A percentile compares a stretch with the other conserved stretches of the same genome.
Evolutionary conservation across 2,329 filamentous ascomycete species (phyloP).

Genomic region (Xylaria sp.): DNA sequence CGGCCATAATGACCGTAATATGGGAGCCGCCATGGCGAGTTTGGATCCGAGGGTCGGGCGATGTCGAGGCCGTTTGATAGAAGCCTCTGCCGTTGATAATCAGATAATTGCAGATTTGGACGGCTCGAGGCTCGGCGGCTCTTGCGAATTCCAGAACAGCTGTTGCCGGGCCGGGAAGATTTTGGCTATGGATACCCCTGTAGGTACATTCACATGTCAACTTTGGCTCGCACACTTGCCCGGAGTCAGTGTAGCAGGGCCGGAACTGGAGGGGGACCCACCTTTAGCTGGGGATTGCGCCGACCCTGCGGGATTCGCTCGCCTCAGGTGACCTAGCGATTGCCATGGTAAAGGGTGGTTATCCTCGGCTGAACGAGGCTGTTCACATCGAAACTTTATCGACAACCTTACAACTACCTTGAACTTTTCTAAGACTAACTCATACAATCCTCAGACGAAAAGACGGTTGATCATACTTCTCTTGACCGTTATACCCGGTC

Average conservation of each 20-base stretch:
- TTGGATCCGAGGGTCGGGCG: slow-evolving; percentile 10
- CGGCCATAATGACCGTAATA: slow-evolving; percentile 49
- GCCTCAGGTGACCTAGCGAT: slow-evolving; percentile 12
- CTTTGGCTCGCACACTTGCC: neutral
- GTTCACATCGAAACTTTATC: slow-evolving; percentile 29
- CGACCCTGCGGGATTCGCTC: neutral
- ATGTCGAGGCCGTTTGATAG: slow-evolving; percentile 14
- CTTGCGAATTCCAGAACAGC: neutral
- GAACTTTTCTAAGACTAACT: neutral
- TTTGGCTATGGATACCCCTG: neutral
- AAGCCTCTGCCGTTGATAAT: slow-evolving; percentile 3
- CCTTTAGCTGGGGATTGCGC: slow-evolving; percentile 1
- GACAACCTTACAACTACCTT: neutral
- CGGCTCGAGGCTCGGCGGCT: slow-evolving; percentile 1
- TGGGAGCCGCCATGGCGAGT: slow-evolving; percentile 47
- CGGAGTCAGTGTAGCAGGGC: slow-evolving; percentile 1
- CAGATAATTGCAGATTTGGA: slow-evolving; percentile 22
- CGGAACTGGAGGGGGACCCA: neutral
- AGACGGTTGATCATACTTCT: neutral
- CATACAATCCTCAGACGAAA: neutral
- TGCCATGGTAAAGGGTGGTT: slow-evolving; percentile 33
- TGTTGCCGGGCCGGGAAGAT: slow-evolving; percentile 21
- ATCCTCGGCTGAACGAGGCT: slow-evolving; percentile 38
- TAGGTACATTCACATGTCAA: slow-evolving; percentile 29
- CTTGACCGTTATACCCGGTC: neutral